These are phyloP conservation scores for Pulveroboletus sp. DNA, from an alignment of 768 basidiomycete genomes.

Conservation along the genomic window DNA sequence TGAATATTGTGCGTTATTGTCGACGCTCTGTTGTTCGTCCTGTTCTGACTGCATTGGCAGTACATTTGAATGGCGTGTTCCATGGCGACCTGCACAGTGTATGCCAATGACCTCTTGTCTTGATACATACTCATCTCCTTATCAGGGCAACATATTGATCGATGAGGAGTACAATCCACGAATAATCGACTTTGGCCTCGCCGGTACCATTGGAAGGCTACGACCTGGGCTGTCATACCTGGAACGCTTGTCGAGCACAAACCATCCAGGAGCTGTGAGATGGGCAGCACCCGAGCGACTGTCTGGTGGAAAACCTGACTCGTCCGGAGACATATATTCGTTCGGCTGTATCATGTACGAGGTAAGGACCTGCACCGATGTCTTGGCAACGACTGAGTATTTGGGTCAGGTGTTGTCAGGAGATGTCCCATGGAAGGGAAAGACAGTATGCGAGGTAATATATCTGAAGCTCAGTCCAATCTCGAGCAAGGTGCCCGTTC, in stretches of 20 bases:
- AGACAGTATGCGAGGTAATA: background rate
- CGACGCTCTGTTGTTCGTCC: background rate
- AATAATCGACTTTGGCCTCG: background rate
- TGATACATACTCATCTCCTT: background rate
- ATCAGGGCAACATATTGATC: no score
- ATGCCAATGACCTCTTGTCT: background rate
- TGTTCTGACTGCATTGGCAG: background rate
- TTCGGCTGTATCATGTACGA: no score
- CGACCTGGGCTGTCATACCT: background rate
- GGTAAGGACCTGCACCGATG: no score
- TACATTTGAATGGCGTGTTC: background rate
- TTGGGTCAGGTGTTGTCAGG: slow-evolving; percentile 1
- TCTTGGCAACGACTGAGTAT: no score
- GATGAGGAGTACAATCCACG: background rate
- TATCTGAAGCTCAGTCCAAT: background rate
- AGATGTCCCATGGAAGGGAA: slow-evolving; percentile 6
- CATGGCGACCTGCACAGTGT: slow-evolving; percentile 1
- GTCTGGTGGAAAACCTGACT: no score
- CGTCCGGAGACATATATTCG: no score
- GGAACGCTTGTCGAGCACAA: background rate
- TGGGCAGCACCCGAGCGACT: background rate
- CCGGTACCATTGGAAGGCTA: background rate
- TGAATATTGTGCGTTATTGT: background rate
- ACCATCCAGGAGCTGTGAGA: background rate
- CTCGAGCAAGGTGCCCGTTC: no score